These are phyloP conservation scores for Pichia heedii DNA, from an alignment of 805 yeast genomes.

Conservation along the genomic window DNA sequence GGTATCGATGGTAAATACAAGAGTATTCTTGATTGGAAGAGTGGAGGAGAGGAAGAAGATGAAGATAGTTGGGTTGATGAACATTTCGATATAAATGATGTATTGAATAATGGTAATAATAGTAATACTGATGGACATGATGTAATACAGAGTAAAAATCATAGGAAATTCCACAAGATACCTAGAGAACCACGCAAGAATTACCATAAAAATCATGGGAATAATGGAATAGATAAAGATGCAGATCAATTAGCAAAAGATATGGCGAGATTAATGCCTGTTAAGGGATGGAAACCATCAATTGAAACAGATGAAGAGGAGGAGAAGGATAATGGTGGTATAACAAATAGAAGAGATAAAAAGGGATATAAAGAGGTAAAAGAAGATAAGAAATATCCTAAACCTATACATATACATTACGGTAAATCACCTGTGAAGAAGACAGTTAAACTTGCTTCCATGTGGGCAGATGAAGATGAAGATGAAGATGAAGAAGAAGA, in stretches of 20 bases:
- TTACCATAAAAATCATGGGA: neutral
- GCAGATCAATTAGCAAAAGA: slow-evolving; percentile 1
- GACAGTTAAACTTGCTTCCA: neutral
- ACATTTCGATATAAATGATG: slow-evolving; percentile 17
- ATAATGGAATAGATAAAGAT: neutral
- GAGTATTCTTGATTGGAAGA: neutral
- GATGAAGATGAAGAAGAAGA: neutral
- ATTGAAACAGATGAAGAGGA: neutral
- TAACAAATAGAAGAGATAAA: neutral
- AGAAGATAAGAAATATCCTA: neutral
- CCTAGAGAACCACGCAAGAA: neutral
- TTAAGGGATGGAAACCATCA: slow-evolving; percentile 7
- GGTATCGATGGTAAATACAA: neutral
- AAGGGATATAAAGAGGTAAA: neutral
- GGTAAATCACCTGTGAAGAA: neutral
- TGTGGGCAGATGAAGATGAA: neutral
- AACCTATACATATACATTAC: neutral
- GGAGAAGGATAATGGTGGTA: neutral
- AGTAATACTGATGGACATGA: neutral
- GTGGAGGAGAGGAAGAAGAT: neutral
- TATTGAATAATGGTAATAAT: slow-evolving; percentile 9
- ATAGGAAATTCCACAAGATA: neutral
- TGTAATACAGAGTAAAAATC: neutral
- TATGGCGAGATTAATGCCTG: slow-evolving; percentile 7
- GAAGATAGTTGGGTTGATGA: slow-evolving; percentile 25